Evolutionary conservation across 1,139 yeast genomes (phyloP).

Genomic region (Suhomyces kunorum): DNA sequence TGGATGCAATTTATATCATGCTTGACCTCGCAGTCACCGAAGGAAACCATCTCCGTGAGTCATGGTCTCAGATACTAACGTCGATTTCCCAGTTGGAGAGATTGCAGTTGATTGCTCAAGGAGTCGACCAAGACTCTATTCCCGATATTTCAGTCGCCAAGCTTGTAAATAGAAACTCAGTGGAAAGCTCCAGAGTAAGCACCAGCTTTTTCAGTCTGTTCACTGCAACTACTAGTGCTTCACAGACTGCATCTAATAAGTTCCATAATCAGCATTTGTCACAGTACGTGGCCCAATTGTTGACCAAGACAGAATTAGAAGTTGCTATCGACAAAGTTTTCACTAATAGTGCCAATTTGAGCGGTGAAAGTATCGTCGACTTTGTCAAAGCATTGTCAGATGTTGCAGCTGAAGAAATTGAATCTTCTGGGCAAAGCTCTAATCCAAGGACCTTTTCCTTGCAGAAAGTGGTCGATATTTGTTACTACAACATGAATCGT

Average conservation of each 20-base stretch:
- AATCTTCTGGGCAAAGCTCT: conserved; percentile 76
- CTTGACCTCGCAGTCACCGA: conserved; percentile 77
- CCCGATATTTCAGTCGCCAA: conserved; percentile 86
- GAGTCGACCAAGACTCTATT: conserved; percentile 78
- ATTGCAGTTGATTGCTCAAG: conserved; percentile 83
- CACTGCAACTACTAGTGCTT: conserved; percentile 35
- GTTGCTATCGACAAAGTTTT: conserved; percentile 87
- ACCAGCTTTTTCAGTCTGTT: conserved; percentile 55
- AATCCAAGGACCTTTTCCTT: conserved; percentile 90
- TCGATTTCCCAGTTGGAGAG: conserved; percentile 90
- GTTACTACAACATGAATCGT: conserved; percentile 96
- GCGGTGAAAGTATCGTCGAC: conserved; percentile 81
- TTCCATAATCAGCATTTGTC: conserved; percentile 48
- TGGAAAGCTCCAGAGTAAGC: conserved; percentile 56
- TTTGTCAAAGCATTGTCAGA: conserved; percentile 85
- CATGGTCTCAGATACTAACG: conserved; percentile 84
- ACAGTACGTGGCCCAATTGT: conserved; percentile 44
- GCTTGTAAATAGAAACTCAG: conserved; percentile 56
- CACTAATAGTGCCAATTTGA: conserved; percentile 75
- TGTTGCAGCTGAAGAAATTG: conserved; percentile 89
- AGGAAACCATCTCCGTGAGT: conserved; percentile 64
- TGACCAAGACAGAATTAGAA: conserved; percentile 74
- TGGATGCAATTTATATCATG: conserved; percentile 74
- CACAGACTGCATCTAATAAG: conserved; percentile 45
- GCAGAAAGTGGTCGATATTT: conserved; percentile 94